Percentiles rank a stretch among this genome's conserved stretches.
Evolutionary conservation across 176 grass and related monocot genomes (phyloP).

Genomic region (Rhynchospora breviuscula): DNA sequence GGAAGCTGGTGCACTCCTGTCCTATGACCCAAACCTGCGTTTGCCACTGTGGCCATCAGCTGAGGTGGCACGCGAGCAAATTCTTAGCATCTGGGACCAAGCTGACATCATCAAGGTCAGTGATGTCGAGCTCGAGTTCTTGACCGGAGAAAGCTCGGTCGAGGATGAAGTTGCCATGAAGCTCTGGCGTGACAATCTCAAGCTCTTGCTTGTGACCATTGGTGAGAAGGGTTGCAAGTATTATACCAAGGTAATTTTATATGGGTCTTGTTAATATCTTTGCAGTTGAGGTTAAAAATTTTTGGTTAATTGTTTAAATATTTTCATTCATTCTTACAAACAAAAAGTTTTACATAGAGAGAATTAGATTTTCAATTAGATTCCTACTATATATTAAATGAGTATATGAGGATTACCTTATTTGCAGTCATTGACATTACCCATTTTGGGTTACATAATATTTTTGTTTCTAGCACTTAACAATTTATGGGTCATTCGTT

Average conservation of each 20-base stretch:
- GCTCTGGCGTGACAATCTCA: slow-evolving; percentile 69
- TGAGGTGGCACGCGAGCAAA: slow-evolving; percentile 71
- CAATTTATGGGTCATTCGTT: background rate
- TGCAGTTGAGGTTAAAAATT: background rate
- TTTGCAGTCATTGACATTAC: background rate
- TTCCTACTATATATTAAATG: background rate
- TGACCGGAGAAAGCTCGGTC: slow-evolving; percentile 62
- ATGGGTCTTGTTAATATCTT: background rate
- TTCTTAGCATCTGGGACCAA: slow-evolving; percentile 92
- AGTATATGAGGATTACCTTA: background rate
- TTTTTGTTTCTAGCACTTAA: background rate
- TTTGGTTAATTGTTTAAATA: background rate
- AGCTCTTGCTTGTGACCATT: slow-evolving; percentile 78
- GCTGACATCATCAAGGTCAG: slow-evolving; percentile 97
- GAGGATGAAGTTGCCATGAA: slow-evolving; percentile 74
- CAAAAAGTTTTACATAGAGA: background rate
- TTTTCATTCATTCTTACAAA: background rate
- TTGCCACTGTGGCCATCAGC: slow-evolving; percentile 75
- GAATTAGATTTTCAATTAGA: slow-evolving; percentile 10
- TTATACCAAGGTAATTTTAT: slow-evolving; percentile 58
- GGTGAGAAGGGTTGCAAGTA: slow-evolving; percentile 94
- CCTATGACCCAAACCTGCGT: slow-evolving; percentile 84
- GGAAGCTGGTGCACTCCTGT: slow-evolving; percentile 75
- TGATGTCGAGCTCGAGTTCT: slow-evolving; percentile 81
- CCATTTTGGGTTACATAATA: background rate